phyloP scores from a whole-genome alignment of 2,329 filamentous ascomycete genomes.

The Curvularia verruculosa region DNA sequence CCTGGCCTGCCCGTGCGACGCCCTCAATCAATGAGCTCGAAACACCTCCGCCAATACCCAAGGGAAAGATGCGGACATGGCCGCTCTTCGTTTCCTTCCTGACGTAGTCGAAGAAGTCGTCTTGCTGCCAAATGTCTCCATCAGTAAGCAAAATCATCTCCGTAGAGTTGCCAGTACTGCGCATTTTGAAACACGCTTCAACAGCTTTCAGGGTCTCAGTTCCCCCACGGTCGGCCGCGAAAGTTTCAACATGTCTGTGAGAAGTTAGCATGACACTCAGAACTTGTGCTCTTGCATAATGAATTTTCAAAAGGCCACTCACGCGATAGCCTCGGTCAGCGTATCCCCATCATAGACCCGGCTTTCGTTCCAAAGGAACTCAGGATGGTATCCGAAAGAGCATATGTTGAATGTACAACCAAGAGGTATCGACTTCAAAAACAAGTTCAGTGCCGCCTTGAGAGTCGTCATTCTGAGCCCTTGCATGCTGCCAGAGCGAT shows the following conservation, averaged over 20 bases:
- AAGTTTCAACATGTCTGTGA: slow-evolving; percentile 1
- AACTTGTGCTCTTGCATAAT: background rate
- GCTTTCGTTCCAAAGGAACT: slow-evolving; percentile 7
- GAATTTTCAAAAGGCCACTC: background rate
- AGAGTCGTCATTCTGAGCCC: slow-evolving; percentile 1
- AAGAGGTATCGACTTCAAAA: slow-evolving; percentile 12
- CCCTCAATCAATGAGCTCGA: slow-evolving; percentile 10
- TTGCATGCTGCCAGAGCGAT: slow-evolving; percentile 12
- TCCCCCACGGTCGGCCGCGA: slow-evolving; percentile 4
- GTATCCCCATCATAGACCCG: slow-evolving; percentile 2
- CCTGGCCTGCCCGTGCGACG: slow-evolving; percentile 10
- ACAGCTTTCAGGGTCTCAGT: slow-evolving; percentile 5
- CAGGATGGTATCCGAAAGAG: background rate
- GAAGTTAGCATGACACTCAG: background rate
- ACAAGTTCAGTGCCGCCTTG: slow-evolving; percentile 7
- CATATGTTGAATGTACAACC: slow-evolving; percentile 16
- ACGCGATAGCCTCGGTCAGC: slow-evolving; percentile 1
- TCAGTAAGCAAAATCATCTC: slow-evolving; percentile 13
- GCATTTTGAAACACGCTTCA: slow-evolving; percentile 2
- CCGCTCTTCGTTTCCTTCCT: background rate
- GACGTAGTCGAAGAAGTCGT: slow-evolving; percentile 3
- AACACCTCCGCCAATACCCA: slow-evolving; percentile 8
- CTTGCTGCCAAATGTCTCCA: slow-evolving; percentile 10
- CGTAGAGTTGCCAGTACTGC: background rate
- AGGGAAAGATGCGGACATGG: slow-evolving; percentile 9